Evolutionary conservation across 2,329 filamentous ascomycete genomes (phyloP), one percentile per base, ranked within the genome.

Genomic region (Fusarium chaquense): DNA sequence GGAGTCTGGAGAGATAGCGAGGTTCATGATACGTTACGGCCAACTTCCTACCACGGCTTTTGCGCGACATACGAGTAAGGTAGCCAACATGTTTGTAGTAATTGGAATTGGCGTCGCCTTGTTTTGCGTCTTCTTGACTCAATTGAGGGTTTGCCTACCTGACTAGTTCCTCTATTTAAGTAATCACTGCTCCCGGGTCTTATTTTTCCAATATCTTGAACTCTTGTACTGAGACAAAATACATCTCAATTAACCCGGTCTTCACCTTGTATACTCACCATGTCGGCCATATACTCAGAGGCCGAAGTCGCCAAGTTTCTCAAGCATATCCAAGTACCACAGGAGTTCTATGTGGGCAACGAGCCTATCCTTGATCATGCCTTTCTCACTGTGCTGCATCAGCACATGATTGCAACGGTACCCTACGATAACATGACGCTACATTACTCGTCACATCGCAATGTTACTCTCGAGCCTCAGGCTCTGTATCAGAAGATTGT

Each of bases 371-470:
- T 73, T 12, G 73, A 76, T 38, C 71, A 75, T 59, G 72, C 67
- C 20, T 76, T 83, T 68, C 73, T 84, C 58, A 76, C 76, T 28
- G 76, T 79, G 43, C 70, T 83, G 51, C 80, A 86, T 66, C 65
- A 74, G 46, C 77, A 84, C 68, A 84, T 85, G 66, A 83, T 88
- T 56, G 78, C 84, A 1, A 79, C 80, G 1, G 77, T 88, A 32
- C 86, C 86, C 0, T 89, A 87, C 62, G 86, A 89, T 47, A 88
- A 88, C 67, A 78, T 89, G 11, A 78, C 80, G 4, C 77, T 89
- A 10, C 86, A 89, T 74, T 88, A 89, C 73, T 79, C 78, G 38
- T 69, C 76, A 4, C 44, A 71, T 62, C 80, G 82, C 40, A 60
- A 72, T 15, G 78, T 85, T 36, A 63, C 71, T 16, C 81, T 89